Evolutionary conservation across 2,329 filamentous ascomycete species (phyloP), one percentile per base, ranked within the genome.

Genomic region (Aplosporella prunicola): DNA sequence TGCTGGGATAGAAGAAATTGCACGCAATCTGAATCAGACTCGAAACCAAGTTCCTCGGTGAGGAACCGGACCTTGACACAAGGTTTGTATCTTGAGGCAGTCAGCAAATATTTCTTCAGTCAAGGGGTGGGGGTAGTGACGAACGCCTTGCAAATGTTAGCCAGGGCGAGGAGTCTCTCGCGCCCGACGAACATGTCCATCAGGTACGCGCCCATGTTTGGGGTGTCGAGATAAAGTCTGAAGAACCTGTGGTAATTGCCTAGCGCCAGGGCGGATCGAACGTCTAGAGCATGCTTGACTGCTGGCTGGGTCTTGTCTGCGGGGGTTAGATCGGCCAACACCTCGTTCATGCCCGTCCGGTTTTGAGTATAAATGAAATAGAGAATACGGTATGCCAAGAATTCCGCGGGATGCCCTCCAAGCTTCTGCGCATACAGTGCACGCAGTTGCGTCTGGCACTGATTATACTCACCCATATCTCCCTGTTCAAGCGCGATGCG

Each of bases 401-500:
- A 98, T 65, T 98, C 91, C 67, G 84, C 80, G 57, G 84, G 78
- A 62, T 88, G 87, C 53, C 89, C 91, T 57, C 85, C 85, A 59
- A 94, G 69, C 49, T 84, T 82, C 67, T 85, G 76, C 61, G 77
- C 76, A 66, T 98, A 96, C 54, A 98, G 70, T 48, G 82, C 86
- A 63, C 86, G 85, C 58, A 98, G 72, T 68, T 98, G 91, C 55
- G 91, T 96, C 71, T 98, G 91, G 66, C 91, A 98, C 74, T 98
- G 91, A 71, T 98, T 98, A 91, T 98, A 98, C 91, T 98, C 91
- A 98, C 91, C 89, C 70, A 96, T 77, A 71, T 98, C 91, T 66
- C 84, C 87, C 74, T 93, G 95, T 66, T 98, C 89, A 63, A 98
- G 72, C 49, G 91, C 91, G 65, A 98, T 96, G 43, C 91, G 81